phyloP scores from a whole-genome alignment of 148 eudicot species.

The Persicaria tinctoria region DNA sequence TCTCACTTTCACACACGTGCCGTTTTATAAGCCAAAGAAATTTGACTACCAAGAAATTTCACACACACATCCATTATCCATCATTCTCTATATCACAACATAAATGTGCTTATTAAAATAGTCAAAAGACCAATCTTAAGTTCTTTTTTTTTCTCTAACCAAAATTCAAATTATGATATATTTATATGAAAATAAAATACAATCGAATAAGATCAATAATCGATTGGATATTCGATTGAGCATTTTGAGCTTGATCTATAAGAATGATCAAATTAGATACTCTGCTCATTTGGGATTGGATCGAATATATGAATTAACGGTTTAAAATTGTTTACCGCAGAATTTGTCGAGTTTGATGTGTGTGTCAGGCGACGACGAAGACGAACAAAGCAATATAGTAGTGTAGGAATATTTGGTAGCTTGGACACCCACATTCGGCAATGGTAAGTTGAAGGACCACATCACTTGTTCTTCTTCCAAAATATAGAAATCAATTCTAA shows the following conservation, averaged over 20 bases:
- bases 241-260: not conserved
- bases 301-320: not conserved
- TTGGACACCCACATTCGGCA: not conserved
- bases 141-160: not conserved
- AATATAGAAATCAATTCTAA: not conserved
- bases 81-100: not conserved
- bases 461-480: not conserved
- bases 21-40: too few relatives aligned
- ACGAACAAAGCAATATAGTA: not conserved
- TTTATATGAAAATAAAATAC: not conserved
- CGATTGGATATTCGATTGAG: not conserved
- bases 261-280: not conserved
- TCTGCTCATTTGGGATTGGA: not conserved
- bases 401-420: not conserved
- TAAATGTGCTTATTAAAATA: not conserved
- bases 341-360: not conserved
- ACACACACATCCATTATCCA: too few relatives aligned
- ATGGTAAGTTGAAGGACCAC: not conserved
- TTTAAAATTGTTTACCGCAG: not conserved
- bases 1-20: not conserved
- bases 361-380: not conserved
- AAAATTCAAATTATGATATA: not conserved
- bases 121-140: not conserved
- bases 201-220: not conserved
- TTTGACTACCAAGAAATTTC: too few relatives aligned